Evolutionary conservation across 306 rosid genomes (phyloP).

Genomic region (Pyrus bretschneideri): DNA sequence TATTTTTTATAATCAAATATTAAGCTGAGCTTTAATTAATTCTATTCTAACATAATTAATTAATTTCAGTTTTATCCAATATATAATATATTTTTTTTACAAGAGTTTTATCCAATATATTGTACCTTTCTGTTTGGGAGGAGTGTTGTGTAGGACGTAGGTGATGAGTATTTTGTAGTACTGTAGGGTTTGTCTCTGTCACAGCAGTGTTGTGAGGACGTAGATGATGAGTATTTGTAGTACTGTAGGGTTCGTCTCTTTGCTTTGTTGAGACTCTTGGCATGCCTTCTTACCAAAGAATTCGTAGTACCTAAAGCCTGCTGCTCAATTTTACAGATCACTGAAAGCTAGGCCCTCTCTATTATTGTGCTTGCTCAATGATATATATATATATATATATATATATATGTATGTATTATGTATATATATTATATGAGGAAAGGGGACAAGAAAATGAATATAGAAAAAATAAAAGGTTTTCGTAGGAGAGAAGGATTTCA

Average conservation of each 20-base stretch:
- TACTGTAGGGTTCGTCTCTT: conserved; percentile 19
- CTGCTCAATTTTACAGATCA: conserved; percentile 62
- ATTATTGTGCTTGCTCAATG: not conserved
- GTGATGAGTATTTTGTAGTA: not conserved
- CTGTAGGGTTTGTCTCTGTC: conserved; percentile 24
- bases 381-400: not conserved
- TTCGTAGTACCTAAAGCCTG: conserved; percentile 49
- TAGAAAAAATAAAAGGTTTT: not conserved
- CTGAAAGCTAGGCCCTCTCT: conserved; percentile 54
- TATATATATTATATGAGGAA: too few relatives aligned
- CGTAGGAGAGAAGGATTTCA: not conserved
- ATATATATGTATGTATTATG: not conserved
- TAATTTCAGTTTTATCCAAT: not conserved
- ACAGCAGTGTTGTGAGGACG: not conserved
- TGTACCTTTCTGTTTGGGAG: not conserved
- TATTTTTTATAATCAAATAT: too few relatives aligned
- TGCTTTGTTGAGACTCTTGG: conserved; percentile 29
- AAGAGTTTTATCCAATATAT: too few relatives aligned
- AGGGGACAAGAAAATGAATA: not conserved
- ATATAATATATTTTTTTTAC: too few relatives aligned
- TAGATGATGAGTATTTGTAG: not conserved
- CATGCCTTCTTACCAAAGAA: conserved; percentile 40
- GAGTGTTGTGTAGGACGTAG: not conserved
- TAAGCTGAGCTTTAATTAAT: too few relatives aligned
- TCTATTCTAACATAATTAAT: too few relatives aligned